Conservation (phyloP, 495 filamentous ascomycete genomes). For the Aspergillus egyptiacus region DNA sequence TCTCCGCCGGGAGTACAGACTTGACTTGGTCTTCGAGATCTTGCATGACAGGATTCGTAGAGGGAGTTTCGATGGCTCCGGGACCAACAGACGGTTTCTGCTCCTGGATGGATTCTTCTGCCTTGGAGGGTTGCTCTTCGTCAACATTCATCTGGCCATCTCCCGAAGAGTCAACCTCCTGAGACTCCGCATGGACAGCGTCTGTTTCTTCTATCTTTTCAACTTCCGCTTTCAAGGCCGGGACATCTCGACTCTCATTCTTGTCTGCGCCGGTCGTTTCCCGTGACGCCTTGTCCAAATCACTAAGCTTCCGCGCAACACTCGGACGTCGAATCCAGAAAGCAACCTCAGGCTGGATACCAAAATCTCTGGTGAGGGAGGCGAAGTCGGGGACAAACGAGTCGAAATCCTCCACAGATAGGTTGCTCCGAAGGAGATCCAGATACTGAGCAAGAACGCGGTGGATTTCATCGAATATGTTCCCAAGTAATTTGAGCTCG, state of each 20-base stretch:
- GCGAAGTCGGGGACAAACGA: constrained; percentile 68
- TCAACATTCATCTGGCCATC: constrained; percentile 37
- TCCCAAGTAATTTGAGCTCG: constrained; percentile 74
- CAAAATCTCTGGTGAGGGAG: constrained; percentile 69
- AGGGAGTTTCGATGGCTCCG: constrained; percentile 24
- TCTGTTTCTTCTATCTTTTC: constrained; percentile 33
- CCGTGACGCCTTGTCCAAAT: constrained; percentile 32
- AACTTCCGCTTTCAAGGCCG: constrained; percentile 21
- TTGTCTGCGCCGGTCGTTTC: constrained; percentile 21
- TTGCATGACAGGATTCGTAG: constrained; percentile 69
- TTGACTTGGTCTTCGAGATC: constrained; percentile 65
- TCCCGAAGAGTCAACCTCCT: constrained; percentile 11
- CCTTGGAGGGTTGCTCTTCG: constrained; percentile 21
- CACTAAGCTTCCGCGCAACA: constrained; percentile 50
- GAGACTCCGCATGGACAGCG: constrained; percentile 19
- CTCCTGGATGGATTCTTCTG: constrained; percentile 8
- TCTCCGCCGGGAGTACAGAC: constrained; percentile 51
- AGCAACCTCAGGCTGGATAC: constrained; percentile 73
- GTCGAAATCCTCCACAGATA: constrained; percentile 74
- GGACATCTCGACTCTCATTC: constrained; percentile 17
- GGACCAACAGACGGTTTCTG: constrained; percentile 6
- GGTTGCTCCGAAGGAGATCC: constrained; percentile 75
- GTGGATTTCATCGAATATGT: constrained; percentile 85
- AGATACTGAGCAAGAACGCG: constrained; percentile 79
- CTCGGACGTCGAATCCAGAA: constrained; percentile 80